Base-by-base conservation (phyloP, 805 yeast genomes). In the Cyberlindnera suaveolens region DNA sequence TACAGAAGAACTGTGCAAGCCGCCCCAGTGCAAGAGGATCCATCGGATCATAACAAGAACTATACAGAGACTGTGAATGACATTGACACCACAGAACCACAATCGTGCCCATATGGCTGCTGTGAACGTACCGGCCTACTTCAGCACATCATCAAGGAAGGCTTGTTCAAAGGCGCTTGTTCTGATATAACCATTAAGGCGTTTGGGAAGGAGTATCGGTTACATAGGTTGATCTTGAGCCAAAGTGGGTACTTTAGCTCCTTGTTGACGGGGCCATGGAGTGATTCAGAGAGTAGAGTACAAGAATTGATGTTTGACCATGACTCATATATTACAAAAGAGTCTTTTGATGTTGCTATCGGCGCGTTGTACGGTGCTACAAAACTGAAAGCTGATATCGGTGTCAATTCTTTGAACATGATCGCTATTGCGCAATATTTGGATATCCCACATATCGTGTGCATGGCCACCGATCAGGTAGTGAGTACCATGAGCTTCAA, bases 391-490 rank as follows among this genome's bases (percentile, higher is more conserved):
- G 57, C 59, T 14, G 74, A 69, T 39, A 58, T 52, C 17, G 14
- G 29, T 9, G 46, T 56, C 19, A 58, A 65, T n/a, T 63, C 76
- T 1, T 57, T 64, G 40, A 63, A 63, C 15, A 62, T 75, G 67
- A 65, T 77, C 42, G 75, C 77, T 1, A 60, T 71, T 14, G 78
- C 79, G 1, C 76, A 70, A 46, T 77, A 69, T 47, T 53, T 77
- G 33, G 77, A 68, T 33, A 61, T 77, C 19, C 65, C 66, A 2
- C 71, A 69, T 16, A 54, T 72, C 11, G 77, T 73, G 4, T 68
- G 72, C 31, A 49, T 62, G 0, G 66, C 77, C 4, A 70, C 77
- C 0, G 70, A 67, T 15, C 49, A 51, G 32, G 63, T 75, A 15
- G 57, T 74, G 4, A 53, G 53, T 26, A 17, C 39, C 2, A 50